phyloP scores from a whole-genome alignment of 2,329 filamentous ascomycete species.

The Diaporthe citriasiana region DNA sequence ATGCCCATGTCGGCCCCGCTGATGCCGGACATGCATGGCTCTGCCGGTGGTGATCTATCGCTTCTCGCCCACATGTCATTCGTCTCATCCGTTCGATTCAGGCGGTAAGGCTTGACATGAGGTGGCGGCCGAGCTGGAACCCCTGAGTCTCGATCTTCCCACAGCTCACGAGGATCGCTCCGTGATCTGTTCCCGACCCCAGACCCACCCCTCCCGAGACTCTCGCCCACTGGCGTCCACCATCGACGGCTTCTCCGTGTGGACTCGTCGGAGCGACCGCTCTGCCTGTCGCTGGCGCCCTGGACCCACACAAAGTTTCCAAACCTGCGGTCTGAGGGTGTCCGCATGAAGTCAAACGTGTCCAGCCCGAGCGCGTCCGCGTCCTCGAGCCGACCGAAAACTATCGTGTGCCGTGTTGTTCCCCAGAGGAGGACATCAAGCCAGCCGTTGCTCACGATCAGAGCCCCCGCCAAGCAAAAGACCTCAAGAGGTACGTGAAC shows the following conservation, averaged over 20 bases:
- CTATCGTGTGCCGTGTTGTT: constrained; percentile 46
- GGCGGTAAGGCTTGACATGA: constrained; percentile 31
- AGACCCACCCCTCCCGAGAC: constrained; percentile 31
- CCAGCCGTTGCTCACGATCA: constrained; percentile 64
- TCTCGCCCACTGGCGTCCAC: constrained; percentile 26
- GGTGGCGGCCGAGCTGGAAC: constrained; percentile 22
- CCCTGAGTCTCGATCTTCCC: constrained; percentile 31
- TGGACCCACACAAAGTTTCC: constrained; percentile 53
- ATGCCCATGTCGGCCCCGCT: constrained; percentile 32
- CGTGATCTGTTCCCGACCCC: constrained; percentile 31
- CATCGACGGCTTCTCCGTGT: constrained; percentile 38
- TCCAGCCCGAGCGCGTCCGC: constrained; percentile 52
- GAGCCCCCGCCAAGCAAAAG: constrained; percentile 65
- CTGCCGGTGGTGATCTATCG: neutral
- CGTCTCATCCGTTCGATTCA: constrained; percentile 22
- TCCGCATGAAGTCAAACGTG: constrained; percentile 54
- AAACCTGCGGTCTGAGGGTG: constrained; percentile 47
- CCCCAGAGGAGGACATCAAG: constrained; percentile 51
- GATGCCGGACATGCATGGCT: neutral
- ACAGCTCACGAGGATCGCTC: constrained; percentile 16
- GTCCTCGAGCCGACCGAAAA: constrained; percentile 48
- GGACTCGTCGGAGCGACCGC: constrained; percentile 16
- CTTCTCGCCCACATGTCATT: neutral
- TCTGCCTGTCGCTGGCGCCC: constrained; percentile 43
- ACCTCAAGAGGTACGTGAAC: constrained; percentile 60